phyloP scores from a whole-genome alignment of 2,329 filamentous ascomycete species.

The Periconia sp. region DNA sequence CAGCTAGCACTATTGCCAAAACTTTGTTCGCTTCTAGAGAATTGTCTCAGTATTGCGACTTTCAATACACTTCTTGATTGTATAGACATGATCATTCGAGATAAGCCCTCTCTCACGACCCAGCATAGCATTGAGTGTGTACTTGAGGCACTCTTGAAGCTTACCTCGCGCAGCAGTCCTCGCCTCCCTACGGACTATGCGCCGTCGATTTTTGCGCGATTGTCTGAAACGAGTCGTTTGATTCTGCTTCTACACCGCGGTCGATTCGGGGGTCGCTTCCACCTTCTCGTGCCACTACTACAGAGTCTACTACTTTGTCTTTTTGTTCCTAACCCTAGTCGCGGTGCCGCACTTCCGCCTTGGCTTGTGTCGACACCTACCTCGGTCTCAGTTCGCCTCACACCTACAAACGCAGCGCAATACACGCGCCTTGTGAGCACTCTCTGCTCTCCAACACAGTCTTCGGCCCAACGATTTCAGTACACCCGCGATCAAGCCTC shows the following conservation, averaged over 20 bases:
- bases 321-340: constrained; percentile 54
- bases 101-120: constrained; percentile 47
- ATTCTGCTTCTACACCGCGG: constrained; percentile 64
- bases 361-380: constrained; percentile 32
- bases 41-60: constrained; percentile 60
- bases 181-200: constrained; percentile 28
- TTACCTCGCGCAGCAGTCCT: constrained; percentile 40
- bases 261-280: constrained; percentile 65
- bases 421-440: constrained; percentile 64
- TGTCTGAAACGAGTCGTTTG: constrained; percentile 60
- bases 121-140: constrained; percentile 53
- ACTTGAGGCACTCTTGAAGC: constrained; percentile 42
- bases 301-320: constrained; percentile 62
- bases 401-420: constrained; percentile 53
- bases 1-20: constrained; percentile 35
- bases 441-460: constrained; percentile 66
- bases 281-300: constrained; percentile 62
- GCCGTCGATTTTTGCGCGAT: constrained; percentile 57
- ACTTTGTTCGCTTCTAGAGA: constrained; percentile 38
- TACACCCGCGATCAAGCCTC: constrained; percentile 24
- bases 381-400: constrained; percentile 29
- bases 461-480: constrained; percentile 56
- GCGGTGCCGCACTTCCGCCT: constrained; percentile 31
- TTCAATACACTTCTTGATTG: constrained; percentile 59
- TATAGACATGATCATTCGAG: constrained; percentile 51